Conservation (phyloP, 129 eudicot genomes). For the Chrysanthemum makinoi region DNA sequence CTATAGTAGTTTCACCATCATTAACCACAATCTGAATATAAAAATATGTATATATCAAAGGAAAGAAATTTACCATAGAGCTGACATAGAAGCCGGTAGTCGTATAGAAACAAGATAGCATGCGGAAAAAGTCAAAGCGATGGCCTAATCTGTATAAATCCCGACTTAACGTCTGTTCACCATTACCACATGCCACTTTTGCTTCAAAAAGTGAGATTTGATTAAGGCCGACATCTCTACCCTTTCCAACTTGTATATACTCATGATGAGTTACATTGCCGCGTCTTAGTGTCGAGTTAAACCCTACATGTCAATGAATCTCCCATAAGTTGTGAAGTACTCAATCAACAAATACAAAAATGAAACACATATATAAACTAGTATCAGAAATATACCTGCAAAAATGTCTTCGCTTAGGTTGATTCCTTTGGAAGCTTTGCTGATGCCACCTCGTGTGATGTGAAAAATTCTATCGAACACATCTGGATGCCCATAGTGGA, state of each 20-base stretch:
- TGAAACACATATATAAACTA: background rate
- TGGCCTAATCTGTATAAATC: constrained; percentile 53
- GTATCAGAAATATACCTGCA: constrained; percentile 57
- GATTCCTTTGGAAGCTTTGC: constrained; percentile 89
- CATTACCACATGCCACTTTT: constrained; percentile 88
- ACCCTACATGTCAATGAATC: background rate
- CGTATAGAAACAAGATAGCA: constrained; percentile 73
- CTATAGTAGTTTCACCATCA: too few relatives aligned
- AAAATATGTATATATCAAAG: too few relatives aligned
- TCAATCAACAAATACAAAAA: background rate
- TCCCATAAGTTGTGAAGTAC: constrained; percentile 1
- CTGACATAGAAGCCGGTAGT: constrained; percentile 74
- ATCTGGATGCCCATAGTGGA: constrained; percentile 97
- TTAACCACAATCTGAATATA: too few relatives aligned
- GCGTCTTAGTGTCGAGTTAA: constrained; percentile 4
- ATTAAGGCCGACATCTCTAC: constrained; percentile 18
- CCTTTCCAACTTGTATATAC: constrained; percentile 16
- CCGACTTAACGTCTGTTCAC: constrained; percentile 88
- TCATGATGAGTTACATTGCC: constrained; percentile 17
- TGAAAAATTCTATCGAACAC: constrained; percentile 87
- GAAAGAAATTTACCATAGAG: constrained; percentile 55
- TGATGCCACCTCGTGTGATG: constrained; percentile 88
- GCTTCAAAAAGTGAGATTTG: constrained; percentile 59
- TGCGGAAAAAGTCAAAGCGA: constrained; percentile 70
- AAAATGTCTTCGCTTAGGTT: constrained; percentile 92